Percentiles rank a stretch among this genome's conserved stretches.
Conservation (phyloP, 2,329 filamentous ascomycete species). For the Alternaria sp. region DNA sequence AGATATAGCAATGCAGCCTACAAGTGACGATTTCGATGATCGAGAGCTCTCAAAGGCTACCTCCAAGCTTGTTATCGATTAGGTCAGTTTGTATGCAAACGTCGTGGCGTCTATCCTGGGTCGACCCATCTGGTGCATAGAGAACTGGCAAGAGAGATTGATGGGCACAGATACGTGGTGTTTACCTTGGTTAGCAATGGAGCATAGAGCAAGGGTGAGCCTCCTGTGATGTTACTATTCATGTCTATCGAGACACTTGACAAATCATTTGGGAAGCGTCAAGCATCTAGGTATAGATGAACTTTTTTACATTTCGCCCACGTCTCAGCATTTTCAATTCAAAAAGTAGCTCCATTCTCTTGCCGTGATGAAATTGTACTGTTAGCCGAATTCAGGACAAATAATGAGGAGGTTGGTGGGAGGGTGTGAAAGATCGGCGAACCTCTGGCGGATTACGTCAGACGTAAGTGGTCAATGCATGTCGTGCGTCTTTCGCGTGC, state of each 20-base stretch:
- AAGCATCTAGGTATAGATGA: not conserved
- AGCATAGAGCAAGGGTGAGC: not conserved
- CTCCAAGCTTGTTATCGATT: not conserved
- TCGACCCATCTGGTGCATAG: not conserved
- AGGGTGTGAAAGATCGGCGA: not conserved
- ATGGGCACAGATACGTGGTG: not conserved
- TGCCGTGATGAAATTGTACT: not conserved
- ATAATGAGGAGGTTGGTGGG: not conserved
- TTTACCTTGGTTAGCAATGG: not conserved
- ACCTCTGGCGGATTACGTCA: slow-evolving; percentile 11
- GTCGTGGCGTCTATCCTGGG: not conserved
- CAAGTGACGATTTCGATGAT: not conserved
- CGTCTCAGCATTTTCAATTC: not conserved
- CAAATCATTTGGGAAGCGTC: no score
- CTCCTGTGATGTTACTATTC: not conserved
- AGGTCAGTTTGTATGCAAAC: not conserved
- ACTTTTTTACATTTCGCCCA: not conserved
- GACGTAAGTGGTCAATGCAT: slow-evolving; percentile 16
- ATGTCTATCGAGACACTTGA: not conserved
- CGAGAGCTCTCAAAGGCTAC: not conserved
- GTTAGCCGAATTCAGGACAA: not conserved
- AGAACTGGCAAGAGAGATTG: not conserved
- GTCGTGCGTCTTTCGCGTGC: slow-evolving; percentile 14
- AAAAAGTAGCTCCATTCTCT: not conserved
- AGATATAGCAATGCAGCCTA: not conserved